Percentiles rank a stretch among this genome's conserved stretches.
phyloP scores from a whole-genome alignment of 1,284 basidiomycete species.

The Rhodotorula sp. region DNA sequence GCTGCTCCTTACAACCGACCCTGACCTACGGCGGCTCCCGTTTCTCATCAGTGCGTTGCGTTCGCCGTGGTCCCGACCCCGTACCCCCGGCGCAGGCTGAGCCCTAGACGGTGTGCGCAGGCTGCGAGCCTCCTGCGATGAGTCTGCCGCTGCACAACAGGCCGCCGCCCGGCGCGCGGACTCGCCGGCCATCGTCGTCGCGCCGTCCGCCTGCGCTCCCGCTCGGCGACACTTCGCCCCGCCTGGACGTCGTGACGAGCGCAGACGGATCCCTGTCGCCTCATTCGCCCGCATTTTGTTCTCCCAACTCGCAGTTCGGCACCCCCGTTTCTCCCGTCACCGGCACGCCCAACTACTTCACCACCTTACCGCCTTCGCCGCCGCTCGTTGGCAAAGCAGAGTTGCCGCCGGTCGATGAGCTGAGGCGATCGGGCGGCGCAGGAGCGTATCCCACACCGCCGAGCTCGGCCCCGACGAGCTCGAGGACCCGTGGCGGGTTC shows the following conservation, averaged over 20 bases:
- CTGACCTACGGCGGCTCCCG: too few relatives aligned
- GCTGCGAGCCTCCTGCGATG: not conserved
- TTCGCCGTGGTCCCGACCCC: too few relatives aligned
- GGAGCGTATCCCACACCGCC: slow-evolving; percentile 29
- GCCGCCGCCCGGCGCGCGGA: not conserved
- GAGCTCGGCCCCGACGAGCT: slow-evolving; percentile 10
- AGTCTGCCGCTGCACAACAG: slow-evolving; percentile 9
- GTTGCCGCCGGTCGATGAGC: not conserved
- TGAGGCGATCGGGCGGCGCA: not conserved
- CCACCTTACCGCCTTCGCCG: slow-evolving; percentile 27
- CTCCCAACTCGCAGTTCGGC: slow-evolving; percentile 15
- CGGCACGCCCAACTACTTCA: slow-evolving; percentile 11
- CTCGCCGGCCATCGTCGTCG: not conserved
- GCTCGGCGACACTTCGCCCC: slow-evolving; percentile 12
- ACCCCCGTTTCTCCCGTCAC: slow-evolving; percentile 5
- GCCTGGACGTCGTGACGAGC: not conserved
- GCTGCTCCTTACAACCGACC: too few relatives aligned
- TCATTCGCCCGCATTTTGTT: slow-evolving; percentile 15
- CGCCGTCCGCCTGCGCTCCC: slow-evolving; percentile 47
- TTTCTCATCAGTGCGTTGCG: too few relatives aligned
- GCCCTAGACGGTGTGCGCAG: not conserved
- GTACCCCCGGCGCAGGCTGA: not conserved
- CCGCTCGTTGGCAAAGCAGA: slow-evolving; percentile 9
- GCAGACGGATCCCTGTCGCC: slow-evolving; percentile 4
- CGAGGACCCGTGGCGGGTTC: slow-evolving; percentile 7